Evolutionary conservation across 495 filamentous ascomycete species (phyloP).

Genomic region (Podospora didyma): DNA sequence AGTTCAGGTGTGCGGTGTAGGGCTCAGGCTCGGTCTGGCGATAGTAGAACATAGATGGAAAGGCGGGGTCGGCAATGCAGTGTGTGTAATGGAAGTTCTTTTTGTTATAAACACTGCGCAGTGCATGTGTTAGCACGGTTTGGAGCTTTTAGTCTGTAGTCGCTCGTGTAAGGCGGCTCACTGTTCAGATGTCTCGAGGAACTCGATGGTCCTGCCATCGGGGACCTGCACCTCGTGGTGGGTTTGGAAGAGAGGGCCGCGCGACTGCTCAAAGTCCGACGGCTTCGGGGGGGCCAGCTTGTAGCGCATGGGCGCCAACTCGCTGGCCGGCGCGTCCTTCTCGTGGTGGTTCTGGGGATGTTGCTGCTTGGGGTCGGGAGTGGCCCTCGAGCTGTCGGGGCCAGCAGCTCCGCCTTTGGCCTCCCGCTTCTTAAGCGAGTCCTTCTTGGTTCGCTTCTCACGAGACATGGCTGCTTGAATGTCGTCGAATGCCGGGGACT

Average conservation of each 20-base stretch:
- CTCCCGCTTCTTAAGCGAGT: slow-evolving; percentile 74
- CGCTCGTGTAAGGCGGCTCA: slow-evolving; percentile 25
- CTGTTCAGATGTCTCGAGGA: slow-evolving; percentile 63
- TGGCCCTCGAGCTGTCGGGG: slow-evolving; percentile 44
- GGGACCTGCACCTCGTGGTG: slow-evolving; percentile 43
- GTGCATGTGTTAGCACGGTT: slow-evolving; percentile 12
- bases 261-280: slow-evolving; percentile 55
- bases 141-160: background rate
- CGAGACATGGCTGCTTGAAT: slow-evolving; percentile 37
- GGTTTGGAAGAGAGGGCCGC: slow-evolving; percentile 50
- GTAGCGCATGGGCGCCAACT: slow-evolving; percentile 52
- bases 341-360: slow-evolving; percentile 50
- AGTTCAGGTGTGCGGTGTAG: slow-evolving; percentile 76
- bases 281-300: slow-evolving; percentile 54
- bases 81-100: slow-evolving; percentile 87
- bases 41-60: slow-evolving; percentile 83
- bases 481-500: slow-evolving; percentile 29
- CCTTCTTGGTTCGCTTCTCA: slow-evolving; percentile 59
- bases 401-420: slow-evolving; percentile 54
- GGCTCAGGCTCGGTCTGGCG: slow-evolving; percentile 83
- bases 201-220: slow-evolving; percentile 49
- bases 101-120: slow-evolving; percentile 76
- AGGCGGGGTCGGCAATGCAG: slow-evolving; percentile 82
- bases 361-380: slow-evolving; percentile 54
- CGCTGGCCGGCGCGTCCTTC: slow-evolving; percentile 39